Base-by-base conservation (phyloP, 768 basidiomycete species). In the Lactarius hatsudake region DNA sequence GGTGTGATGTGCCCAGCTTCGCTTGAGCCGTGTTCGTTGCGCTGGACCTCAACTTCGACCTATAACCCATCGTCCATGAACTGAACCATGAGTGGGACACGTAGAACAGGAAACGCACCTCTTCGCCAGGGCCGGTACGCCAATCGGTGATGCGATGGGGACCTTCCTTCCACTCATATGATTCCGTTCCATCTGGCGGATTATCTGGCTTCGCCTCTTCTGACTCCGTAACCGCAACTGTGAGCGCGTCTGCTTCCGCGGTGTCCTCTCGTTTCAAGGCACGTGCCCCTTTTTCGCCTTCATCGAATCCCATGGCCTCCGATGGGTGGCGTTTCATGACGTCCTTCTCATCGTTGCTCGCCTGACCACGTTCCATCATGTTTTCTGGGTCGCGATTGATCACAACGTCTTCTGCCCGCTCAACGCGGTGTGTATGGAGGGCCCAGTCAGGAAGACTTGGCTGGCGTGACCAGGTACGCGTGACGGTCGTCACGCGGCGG, bases 381-480 rank as follows among this genome's bases (percentile, higher is more conserved):
- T 79, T 78, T 28, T 34, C 63, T 54, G 78, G 78, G 74, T 96
- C 95, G 26, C 92, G 83, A 74, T 97, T 96, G 74, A 96, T 90
- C 42, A 94, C 84, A 68, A 96, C 87, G 55, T 90, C 89, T 61
- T 90, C 88, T 5, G 84, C 88, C 1, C 88, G 84, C 15, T 81
- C 79, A 59, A 96, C 86, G 45, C 86, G 82, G 42, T 87, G 81
- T 20, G 90, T 89, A 70, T 91, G 88, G 58, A 85, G 87, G 10
- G 93, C 83, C 93, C 95, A 97, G 55, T 95, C 93, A 0, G 95
- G 91, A 51, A 81, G 79, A 34, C 81, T 77, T 42, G 75, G 70
- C 45, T 90, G 86, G 61, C 94, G 82, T 10, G 94, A 96, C 89
- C 91, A 94, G 9, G 96, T 98, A 71, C 94, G 85, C 17, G 92